These are phyloP conservation scores for Heritiera fomes DNA, from an alignment of 345 rosid species.

Conservation along the genomic window DNA sequence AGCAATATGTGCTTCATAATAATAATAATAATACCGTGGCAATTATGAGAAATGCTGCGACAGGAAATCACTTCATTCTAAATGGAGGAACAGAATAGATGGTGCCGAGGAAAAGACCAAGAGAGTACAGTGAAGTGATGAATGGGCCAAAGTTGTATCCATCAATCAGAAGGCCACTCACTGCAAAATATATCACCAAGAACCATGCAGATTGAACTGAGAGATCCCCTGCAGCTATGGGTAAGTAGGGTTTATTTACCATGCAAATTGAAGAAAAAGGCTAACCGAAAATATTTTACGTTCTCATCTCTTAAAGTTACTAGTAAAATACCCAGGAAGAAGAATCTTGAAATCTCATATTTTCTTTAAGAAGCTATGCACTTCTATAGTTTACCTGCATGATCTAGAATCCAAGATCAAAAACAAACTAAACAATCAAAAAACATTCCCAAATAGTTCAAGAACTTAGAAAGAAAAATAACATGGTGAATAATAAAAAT, in stretches of 20 bases:
- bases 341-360: conserved; percentile 1
- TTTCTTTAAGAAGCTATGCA: conserved; percentile 6
- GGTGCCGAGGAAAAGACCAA: conserved; percentile 91
- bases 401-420: not conserved
- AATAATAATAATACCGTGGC: conserved; percentile 56
- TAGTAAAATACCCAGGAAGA: not conserved
- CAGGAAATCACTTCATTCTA: conserved; percentile 88
- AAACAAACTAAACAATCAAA: not conserved
- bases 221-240: conserved; percentile 98
- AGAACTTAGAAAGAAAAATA: not conserved
- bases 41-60: conserved; percentile 90
- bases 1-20: conserved; percentile 16
- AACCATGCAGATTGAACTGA: conserved; percentile 89
- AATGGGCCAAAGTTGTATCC: conserved; percentile 79
- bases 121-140: conserved; percentile 73
- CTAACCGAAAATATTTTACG: conserved; percentile 7
- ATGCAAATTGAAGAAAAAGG: conserved; percentile 46
- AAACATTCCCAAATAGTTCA: not conserved
- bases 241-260: conserved; percentile 97
- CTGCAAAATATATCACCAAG: conserved; percentile 76
- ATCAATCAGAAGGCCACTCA: conserved; percentile 70
- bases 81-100: conserved; percentile 97
- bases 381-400: not conserved
- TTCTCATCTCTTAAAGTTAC: not conserved
- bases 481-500: not conserved